Conservation (phyloP, 371 early-diverging fungal genomes). For the Rhizopus sp. region DNA sequence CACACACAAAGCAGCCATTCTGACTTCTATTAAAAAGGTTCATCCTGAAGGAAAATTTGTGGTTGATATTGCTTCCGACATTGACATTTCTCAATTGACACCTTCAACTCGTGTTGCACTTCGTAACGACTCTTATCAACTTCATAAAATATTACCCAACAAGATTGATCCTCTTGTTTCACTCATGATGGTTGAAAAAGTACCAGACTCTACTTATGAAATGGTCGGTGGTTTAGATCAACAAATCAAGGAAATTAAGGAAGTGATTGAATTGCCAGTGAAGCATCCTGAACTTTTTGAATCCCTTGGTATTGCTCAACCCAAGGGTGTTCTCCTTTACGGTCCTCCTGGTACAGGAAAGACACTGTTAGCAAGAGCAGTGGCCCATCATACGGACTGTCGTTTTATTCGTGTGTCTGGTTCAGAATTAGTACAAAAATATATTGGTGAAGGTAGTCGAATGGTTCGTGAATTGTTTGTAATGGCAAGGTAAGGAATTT, state of each 20-base stretch:
- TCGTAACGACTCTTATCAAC: conserved; percentile 97
- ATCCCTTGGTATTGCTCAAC: conserved; percentile 47
- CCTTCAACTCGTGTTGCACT: conserved; percentile 98
- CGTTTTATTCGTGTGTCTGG: conserved; percentile 99
- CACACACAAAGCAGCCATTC: background rate
- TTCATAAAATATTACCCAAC: conserved; percentile 99
- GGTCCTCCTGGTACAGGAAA: conserved; percentile 99
- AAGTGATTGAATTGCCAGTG: conserved; percentile 99
- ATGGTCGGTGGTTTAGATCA: conserved; percentile 99
- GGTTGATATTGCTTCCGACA: conserved; percentile 90
- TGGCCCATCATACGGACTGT: conserved; percentile 99
- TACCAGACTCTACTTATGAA: conserved; percentile 99
- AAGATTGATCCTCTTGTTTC: conserved; percentile 99
- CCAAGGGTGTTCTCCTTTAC: conserved; percentile 96
- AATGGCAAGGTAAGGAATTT: conserved; percentile 82
- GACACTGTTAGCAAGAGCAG: conserved; percentile 99
- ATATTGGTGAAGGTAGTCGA: conserved; percentile 98
- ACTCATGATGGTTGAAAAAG: conserved; percentile 99
- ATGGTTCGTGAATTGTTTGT: conserved; percentile 99
- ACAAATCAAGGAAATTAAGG: conserved; percentile 99
- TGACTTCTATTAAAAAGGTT: conserved; percentile 47
- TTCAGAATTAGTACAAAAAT: conserved; percentile 99
- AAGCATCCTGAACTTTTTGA: conserved; percentile 74
- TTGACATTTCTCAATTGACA: conserved; percentile 92
- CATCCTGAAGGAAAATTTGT: conserved; percentile 99